phyloP scores from a whole-genome alignment of 2,329 filamentous ascomycete genomes.

The Xylariaceae sp. region DNA sequence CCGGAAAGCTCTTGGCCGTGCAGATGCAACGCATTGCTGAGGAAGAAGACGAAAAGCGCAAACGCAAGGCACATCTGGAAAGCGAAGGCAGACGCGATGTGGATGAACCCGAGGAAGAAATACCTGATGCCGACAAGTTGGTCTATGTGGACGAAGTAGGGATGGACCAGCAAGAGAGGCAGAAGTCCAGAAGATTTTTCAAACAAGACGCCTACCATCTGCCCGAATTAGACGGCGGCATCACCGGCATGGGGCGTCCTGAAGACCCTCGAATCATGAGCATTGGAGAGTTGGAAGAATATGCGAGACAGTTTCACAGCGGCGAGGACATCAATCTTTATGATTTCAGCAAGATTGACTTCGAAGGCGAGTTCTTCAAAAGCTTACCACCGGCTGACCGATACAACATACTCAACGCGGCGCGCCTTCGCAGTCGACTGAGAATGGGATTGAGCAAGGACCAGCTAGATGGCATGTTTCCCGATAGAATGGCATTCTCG shows the following conservation, averaged over 20 bases:
- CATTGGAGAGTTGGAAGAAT: slow-evolving; percentile 87
- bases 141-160: slow-evolving; percentile 90
- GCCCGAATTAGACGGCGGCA: slow-evolving; percentile 74
- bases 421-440: slow-evolving; percentile 78
- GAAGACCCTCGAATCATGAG: slow-evolving; percentile 97
- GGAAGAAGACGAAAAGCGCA: slow-evolving; percentile 70
- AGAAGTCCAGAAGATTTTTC: slow-evolving; percentile 71
- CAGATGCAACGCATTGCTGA: slow-evolving; percentile 91
- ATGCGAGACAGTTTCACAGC: slow-evolving; percentile 84
- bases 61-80: slow-evolving; percentile 39
- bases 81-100: slow-evolving; percentile 32
- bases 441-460: slow-evolving; percentile 97
- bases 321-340: slow-evolving; percentile 90
- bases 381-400: slow-evolving; percentile 85
- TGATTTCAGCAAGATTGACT: slow-evolving; percentile 98
- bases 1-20: slow-evolving; percentile 83
- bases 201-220: slow-evolving; percentile 96
- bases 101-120: slow-evolving; percentile 59
- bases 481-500: slow-evolving; percentile 94
- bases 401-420: slow-evolving; percentile 97
- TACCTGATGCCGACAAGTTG: slow-evolving; percentile 64
- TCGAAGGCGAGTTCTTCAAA: slow-evolving; percentile 91
- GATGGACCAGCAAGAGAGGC: slow-evolving; percentile 73
- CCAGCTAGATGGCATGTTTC: slow-evolving; percentile 94
- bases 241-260: slow-evolving; percentile 81